phyloP scores from a whole-genome alignment of 176 grass and related monocot genomes.

The Aegilops bicornis region DNA sequence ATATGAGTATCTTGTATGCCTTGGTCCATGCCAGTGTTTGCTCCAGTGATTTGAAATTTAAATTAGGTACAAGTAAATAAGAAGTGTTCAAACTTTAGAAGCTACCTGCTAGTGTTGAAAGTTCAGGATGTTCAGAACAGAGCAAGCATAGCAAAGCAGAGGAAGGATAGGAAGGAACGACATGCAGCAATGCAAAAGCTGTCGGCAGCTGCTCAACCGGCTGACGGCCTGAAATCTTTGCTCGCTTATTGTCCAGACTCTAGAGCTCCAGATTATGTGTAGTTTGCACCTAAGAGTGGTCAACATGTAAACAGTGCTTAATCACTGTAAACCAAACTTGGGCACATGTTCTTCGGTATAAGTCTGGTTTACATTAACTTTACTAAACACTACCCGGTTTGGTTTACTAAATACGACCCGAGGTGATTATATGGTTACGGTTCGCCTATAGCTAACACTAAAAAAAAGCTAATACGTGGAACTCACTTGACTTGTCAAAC shows the following conservation, averaged over 20 bases:
- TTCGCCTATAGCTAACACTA: too few relatives aligned
- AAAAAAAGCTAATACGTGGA: too few relatives aligned
- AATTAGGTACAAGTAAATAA: neutral
- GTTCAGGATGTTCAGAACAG: neutral
- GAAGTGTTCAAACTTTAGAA: neutral
- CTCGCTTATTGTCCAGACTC: neutral
- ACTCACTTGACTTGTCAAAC: too few relatives aligned
- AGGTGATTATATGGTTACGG: too few relatives aligned
- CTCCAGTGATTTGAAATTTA: neutral
- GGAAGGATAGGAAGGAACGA: neutral
- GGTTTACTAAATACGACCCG: too few relatives aligned
- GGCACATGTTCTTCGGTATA: too few relatives aligned
- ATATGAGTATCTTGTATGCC: neutral
- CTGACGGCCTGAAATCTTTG: neutral
- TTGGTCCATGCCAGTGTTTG: neutral
- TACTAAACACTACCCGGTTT: too few relatives aligned
- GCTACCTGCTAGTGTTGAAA: too few relatives aligned
- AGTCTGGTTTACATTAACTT: too few relatives aligned
- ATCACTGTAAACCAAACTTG: too few relatives aligned
- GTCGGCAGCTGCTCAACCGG: neutral
- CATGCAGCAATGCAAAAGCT: neutral
- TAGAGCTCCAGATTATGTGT: neutral
- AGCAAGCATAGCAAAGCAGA: neutral
- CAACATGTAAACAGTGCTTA: neutral
- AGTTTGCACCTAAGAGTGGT: neutral